Evolutionary conservation across 208 protist species (phyloP).

Genomic region (Leptomonas seymouri): DNA sequence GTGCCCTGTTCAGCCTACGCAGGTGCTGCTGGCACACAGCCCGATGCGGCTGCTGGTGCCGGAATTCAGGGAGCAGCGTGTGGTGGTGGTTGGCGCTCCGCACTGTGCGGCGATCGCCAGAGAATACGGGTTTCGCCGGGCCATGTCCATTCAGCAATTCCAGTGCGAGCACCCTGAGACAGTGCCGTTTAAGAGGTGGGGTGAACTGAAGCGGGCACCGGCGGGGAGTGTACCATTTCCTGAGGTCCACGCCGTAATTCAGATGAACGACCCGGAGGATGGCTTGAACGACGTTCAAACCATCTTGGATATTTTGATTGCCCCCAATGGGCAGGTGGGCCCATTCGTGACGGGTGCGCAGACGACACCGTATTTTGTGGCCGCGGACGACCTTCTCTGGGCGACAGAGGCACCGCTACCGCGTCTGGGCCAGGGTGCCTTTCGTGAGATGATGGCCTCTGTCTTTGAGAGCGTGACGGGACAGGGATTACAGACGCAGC

Average conservation of each 20-base stretch:
- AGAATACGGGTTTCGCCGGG: constrained; percentile 73
- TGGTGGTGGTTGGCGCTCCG: constrained; percentile 70
- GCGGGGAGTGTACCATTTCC: constrained; percentile 45
- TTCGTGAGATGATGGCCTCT: constrained; percentile 84
- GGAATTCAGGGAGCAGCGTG: constrained; percentile 43
- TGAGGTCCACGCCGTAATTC: constrained; percentile 64
- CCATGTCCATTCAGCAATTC: constrained; percentile 70
- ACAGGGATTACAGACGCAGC: constrained; percentile 59
- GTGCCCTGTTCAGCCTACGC: constrained; percentile 48
- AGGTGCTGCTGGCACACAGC: constrained; percentile 78
- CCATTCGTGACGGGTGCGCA: constrained; percentile 60
- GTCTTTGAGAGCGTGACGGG: constrained; percentile 83
- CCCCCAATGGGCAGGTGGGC: constrained; percentile 57
- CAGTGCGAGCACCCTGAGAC: constrained; percentile 80
- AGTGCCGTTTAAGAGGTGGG: constrained; percentile 78
- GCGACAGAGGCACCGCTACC: constrained; percentile 73
- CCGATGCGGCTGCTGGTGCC: constrained; percentile 80
- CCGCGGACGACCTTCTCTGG: constrained; percentile 82
- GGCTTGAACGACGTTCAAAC: constrained; percentile 82
- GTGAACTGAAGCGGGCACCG: constrained; percentile 18
- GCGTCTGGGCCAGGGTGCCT: constrained; percentile 75
- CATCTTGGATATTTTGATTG: constrained; percentile 75
- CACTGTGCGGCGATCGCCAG: constrained; percentile 55
- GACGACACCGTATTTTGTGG: constrained; percentile 69
- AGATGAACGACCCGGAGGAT: constrained; percentile 80